Evolutionary conservation across 192 early-diverging fungal genomes (phyloP).

Genomic region (Linnemannia hyalina): DNA sequence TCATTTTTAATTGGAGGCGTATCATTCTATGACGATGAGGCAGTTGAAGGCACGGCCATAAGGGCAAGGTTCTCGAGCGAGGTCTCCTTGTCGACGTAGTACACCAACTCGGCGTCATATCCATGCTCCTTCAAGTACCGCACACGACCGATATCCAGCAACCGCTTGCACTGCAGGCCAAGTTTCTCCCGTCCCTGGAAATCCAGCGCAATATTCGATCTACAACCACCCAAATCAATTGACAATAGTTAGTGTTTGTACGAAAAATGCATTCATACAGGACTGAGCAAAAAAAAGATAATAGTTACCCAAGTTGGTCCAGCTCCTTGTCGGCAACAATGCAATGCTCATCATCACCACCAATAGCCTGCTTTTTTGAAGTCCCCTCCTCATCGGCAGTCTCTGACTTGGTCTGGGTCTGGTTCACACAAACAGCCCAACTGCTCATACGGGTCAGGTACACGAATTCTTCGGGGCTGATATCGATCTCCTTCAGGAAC

Average conservation of each 20-base stretch:
- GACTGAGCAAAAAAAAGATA: background rate
- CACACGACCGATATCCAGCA: conserved; percentile 82
- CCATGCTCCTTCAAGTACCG: conserved; percentile 68
- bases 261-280: background rate
- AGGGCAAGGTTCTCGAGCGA: conserved; percentile 85
- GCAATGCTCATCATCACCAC: conserved; percentile 49
- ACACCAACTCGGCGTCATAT: conserved; percentile 77
- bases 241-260: background rate
- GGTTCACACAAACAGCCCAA: conserved; percentile 79
- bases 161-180: conserved; percentile 81
- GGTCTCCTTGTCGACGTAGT: conserved; percentile 74
- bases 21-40: background rate
- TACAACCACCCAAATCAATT: conserved; percentile 15
- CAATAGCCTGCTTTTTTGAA: conserved; percentile 43
- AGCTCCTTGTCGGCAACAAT: conserved; percentile 48
- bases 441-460: conserved; percentile 78
- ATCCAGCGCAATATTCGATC: conserved; percentile 76
- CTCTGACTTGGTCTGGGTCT: conserved; percentile 44
- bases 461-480: conserved; percentile 71
- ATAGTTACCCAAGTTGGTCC: conserved; percentile 60
- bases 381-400: conserved; percentile 17
- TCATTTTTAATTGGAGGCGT: background rate
- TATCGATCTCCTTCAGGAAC: conserved; percentile 68
- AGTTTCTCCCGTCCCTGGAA: conserved; percentile 70
- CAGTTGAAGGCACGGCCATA: conserved; percentile 59